Evolutionary conservation across 441 rosid genomes (phyloP).

Genomic region (Croton laevigatus): DNA sequence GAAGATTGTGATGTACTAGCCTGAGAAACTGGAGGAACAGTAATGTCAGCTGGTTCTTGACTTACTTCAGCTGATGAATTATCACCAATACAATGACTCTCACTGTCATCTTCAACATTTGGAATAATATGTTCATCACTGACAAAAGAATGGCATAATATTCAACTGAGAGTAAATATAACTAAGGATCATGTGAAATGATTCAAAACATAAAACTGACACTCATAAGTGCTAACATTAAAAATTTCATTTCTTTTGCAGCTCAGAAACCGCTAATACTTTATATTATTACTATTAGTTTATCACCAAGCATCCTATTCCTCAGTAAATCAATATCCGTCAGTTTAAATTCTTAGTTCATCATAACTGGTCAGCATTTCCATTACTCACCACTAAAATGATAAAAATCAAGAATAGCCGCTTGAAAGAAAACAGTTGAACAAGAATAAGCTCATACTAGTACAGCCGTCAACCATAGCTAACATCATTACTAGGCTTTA

Average conservation of each 20-base stretch:
- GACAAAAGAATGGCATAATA: slow-evolving; percentile 21
- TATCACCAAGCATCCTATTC: background rate
- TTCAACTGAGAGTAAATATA: background rate
- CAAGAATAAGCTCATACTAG: background rate
- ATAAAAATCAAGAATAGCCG: background rate
- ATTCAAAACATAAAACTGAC: background rate
- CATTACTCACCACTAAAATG: background rate
- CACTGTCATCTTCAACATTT: slow-evolving; percentile 20
- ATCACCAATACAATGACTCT: slow-evolving; percentile 16
- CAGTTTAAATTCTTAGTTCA: background rate
- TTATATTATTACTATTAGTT: too few relatives aligned
- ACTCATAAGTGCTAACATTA: background rate
- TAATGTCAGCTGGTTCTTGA: slow-evolving; percentile 22
- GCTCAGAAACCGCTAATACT: too few relatives aligned
- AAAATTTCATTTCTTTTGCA: background rate
- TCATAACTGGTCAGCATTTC: background rate
- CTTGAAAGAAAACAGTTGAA: background rate
- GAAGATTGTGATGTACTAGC: slow-evolving; percentile 20
- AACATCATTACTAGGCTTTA: background rate
- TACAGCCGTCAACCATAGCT: background rate
- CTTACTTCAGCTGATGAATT: slow-evolving; percentile 13
- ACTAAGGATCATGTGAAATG: background rate
- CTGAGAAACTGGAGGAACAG: background rate
- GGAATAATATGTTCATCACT: slow-evolving; percentile 40
- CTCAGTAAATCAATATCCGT: background rate